A percentile compares a stretch with the other conserved stretches of the same genome.
Conservation (phyloP, 768 basidiomycete species). For the Mycena rosella region DNA sequence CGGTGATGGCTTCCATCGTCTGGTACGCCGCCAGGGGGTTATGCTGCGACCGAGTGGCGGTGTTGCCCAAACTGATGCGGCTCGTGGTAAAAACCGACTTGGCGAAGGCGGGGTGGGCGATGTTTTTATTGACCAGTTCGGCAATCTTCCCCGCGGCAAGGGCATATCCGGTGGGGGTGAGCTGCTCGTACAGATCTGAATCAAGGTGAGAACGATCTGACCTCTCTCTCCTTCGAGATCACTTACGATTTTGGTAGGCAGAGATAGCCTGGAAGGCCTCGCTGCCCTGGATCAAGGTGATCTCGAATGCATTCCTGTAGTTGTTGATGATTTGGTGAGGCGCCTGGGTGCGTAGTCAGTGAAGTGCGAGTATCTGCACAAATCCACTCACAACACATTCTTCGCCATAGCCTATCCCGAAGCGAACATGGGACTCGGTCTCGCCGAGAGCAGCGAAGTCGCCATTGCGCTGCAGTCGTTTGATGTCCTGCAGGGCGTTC, state of each 20-base stretch:
- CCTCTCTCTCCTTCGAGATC: too few species aligned
- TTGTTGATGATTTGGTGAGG: not conserved
- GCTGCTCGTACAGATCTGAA: not conserved
- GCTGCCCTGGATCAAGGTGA: not conserved
- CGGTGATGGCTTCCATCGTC: not conserved
- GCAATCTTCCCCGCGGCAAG: not conserved
- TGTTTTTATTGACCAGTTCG: not conserved
- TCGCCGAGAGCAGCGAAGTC: not conserved
- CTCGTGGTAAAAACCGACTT: not conserved
- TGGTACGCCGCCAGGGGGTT: not conserved
- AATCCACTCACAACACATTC: not conserved
- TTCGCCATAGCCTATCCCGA: conserved; percentile 2
- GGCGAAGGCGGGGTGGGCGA: not conserved
- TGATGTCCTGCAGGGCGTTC: not conserved
- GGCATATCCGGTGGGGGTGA: not conserved
- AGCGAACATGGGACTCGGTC: not conserved
- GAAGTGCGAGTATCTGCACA: not conserved
- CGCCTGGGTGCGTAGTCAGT: not conserved
- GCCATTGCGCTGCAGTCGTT: not conserved
- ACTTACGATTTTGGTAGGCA: conserved; percentile 18
- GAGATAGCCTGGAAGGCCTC: not conserved
- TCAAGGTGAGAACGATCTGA: too few species aligned
- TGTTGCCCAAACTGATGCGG: not conserved
- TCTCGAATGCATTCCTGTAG: not conserved
- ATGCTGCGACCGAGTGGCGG: not conserved